Conservation (phyloP, 495 filamentous ascomycete genomes). For the Lasiosphaeriaceae sp. region DNA sequence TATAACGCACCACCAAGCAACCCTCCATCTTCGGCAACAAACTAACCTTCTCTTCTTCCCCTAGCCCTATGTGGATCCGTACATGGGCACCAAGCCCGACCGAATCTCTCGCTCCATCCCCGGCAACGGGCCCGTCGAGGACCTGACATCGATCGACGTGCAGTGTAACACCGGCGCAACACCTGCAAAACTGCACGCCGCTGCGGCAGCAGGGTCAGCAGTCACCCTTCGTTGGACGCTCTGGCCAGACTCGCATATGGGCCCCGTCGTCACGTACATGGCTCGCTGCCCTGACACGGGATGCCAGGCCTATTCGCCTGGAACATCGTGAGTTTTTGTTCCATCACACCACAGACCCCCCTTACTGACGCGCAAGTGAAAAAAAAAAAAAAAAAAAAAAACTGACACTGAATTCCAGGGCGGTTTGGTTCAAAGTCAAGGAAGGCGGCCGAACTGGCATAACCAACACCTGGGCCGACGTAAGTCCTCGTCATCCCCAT, state of each 20-base stretch:
- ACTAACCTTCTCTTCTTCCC: constrained; percentile 15
- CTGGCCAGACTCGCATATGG: constrained; percentile 61
- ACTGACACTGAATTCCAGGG: constrained; percentile 8
- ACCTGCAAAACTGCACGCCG: constrained; percentile 51
- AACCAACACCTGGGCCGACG: constrained; percentile 27
- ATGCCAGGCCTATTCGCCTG: constrained; percentile 52
- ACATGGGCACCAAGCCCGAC: constrained; percentile 36
- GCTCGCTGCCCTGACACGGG: constrained; percentile 58
- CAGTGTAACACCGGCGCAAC: constrained; percentile 46
- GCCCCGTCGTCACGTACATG: constrained; percentile 64
- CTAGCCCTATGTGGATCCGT: constrained; percentile 49
- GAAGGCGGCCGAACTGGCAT: constrained; percentile 52
- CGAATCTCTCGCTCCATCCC: constrained; percentile 46
- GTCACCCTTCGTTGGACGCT: constrained; percentile 60
- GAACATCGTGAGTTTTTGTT: constrained; percentile 36
- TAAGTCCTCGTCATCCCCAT: constrained; percentile 1
- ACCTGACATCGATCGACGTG: constrained; percentile 41
- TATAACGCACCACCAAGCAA: no score
- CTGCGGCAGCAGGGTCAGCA: constrained; percentile 49
- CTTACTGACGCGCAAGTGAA: no score
- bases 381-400: no score
- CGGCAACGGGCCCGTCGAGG: constrained; percentile 49
- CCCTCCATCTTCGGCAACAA: no score
- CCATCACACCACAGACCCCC: background rate
- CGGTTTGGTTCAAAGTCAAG: constrained; percentile 62